phyloP scores from a whole-genome alignment of 805 yeast species.

The Starmera caribaea region DNA sequence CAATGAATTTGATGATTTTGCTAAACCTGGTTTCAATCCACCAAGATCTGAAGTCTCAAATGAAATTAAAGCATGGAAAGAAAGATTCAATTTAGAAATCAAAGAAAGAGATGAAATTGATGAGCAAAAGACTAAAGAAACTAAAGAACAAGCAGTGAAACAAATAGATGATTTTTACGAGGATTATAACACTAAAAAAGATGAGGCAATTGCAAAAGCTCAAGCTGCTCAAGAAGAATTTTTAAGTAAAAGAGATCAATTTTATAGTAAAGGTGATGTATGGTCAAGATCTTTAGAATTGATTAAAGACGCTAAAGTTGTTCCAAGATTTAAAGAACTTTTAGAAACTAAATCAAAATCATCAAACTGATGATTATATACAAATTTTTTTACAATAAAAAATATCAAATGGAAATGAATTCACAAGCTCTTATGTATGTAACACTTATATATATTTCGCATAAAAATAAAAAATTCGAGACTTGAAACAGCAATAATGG shows the following conservation, averaged over 20 bases:
- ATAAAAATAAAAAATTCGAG: no score
- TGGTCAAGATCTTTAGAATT: constrained; percentile 62
- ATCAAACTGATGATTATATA: no score
- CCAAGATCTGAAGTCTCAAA: constrained; percentile 35
- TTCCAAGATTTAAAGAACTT: constrained; percentile 20
- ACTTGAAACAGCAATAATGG: no score
- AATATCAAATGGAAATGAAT: no score
- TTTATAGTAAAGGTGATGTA: constrained; percentile 68
- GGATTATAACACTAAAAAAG: constrained; percentile 78
- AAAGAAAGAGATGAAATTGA: constrained; percentile 69
- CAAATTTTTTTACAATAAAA: no score
- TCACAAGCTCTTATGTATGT: no score
- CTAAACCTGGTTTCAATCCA: constrained; percentile 18
- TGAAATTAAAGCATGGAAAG: constrained; percentile 69
- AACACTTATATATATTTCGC: no score
- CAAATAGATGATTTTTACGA: constrained; percentile 90
- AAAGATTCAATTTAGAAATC: constrained; percentile 70
- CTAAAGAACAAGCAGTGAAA: constrained; percentile 67
- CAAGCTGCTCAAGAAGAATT: constrained; percentile 62
- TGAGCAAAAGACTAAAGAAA: constrained; percentile 49
- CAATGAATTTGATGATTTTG: constrained; percentile 35
- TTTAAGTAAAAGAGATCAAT: constrained; percentile 65
- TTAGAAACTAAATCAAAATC: constrained; percentile 16
- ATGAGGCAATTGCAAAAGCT: constrained; percentile 53
- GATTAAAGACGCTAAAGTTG: constrained; percentile 25